phyloP scores from a whole-genome alignment of 805 yeast species.

The Lipomyces anomalus region DNA sequence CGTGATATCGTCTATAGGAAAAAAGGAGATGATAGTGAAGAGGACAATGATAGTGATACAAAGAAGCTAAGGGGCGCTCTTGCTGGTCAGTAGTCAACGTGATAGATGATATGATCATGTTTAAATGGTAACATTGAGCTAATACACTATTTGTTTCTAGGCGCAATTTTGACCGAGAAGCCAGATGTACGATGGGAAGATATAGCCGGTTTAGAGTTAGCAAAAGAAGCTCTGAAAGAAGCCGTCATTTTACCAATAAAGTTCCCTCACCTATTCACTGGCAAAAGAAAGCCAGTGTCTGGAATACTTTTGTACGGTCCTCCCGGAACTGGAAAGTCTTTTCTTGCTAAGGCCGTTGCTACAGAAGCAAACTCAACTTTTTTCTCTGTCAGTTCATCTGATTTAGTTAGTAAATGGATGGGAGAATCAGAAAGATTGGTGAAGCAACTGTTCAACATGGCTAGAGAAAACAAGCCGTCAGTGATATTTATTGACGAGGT shows the following conservation, averaged over 20 bases:
- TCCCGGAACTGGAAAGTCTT: constrained; percentile 98
- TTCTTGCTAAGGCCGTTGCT: constrained; percentile 95
- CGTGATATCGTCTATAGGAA: constrained; percentile 32
- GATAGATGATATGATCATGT: not conserved
- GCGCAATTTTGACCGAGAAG: constrained; percentile 78
- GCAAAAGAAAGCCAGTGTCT: constrained; percentile 85
- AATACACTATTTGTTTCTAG: no score
- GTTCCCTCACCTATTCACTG: constrained; percentile 92
- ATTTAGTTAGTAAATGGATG: constrained; percentile 97
- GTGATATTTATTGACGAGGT: constrained; percentile 97
- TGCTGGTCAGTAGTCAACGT: constrained; percentile 44
- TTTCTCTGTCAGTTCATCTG: constrained; percentile 93
- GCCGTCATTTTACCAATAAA: constrained; percentile 95
- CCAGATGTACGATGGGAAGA: constrained; percentile 94
- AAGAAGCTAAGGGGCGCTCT: constrained; percentile 87
- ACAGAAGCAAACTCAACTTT: constrained; percentile 97
- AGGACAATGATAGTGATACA: constrained; percentile 71
- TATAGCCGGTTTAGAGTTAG: constrained; percentile 90
- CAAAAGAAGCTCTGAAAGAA: constrained; percentile 94
- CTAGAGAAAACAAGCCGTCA: constrained; percentile 91
- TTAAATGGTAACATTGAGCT: no score
- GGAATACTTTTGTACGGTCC: constrained; percentile 88
- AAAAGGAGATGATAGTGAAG: constrained; percentile 44
- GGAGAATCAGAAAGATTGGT: constrained; percentile 97
- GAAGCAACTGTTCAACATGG: constrained; percentile 91